Evolutionary conservation across 2,329 filamentous ascomycete genomes (phyloP).

Genomic region (Paraphaeosphaeria minitans): DNA sequence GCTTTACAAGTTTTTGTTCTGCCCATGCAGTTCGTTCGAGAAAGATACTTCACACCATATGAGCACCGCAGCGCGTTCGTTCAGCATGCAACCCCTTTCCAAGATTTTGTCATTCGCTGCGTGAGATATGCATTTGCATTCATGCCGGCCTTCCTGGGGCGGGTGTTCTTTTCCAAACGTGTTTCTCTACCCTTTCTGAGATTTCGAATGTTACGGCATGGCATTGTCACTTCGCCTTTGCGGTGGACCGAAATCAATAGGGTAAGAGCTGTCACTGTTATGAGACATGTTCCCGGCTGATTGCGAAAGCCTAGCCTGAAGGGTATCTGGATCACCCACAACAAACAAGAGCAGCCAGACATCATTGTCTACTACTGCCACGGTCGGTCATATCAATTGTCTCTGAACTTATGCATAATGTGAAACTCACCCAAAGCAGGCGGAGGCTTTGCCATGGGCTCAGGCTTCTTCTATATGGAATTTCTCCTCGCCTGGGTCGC

Average conservation of each 20-base stretch:
- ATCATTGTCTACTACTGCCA: constrained; percentile 83
- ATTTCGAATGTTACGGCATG: constrained; percentile 77
- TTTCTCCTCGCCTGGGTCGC: constrained; percentile 76
- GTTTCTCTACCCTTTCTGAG: constrained; percentile 75
- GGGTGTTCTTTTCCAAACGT: constrained; percentile 77
- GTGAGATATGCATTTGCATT: constrained; percentile 78
- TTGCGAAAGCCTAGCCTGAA: constrained; percentile 54
- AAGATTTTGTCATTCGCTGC: constrained; percentile 77
- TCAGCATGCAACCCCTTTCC: constrained; percentile 72
- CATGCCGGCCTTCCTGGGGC: constrained; percentile 70
- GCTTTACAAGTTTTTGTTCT: constrained; percentile 59
- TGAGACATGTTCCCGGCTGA: neutral
- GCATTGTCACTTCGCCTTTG: constrained; percentile 65
- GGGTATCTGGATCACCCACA: constrained; percentile 72
- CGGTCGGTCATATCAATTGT: constrained; percentile 54
- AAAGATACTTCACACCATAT: constrained; percentile 59
- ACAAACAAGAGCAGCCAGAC: constrained; percentile 67
- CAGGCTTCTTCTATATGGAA: constrained; percentile 79
- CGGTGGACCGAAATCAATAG: constrained; percentile 66
- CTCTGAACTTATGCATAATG: neutral
- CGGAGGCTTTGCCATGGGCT: constrained; percentile 84
- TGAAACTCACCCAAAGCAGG: constrained; percentile 52
- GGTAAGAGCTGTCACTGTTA: constrained; percentile 43
- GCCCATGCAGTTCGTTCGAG: constrained; percentile 63
- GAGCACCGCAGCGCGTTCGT: constrained; percentile 65